Evolutionary conservation across 2,329 filamentous ascomycete species (phyloP).

Genomic region (Albophoma yamanashiensis): DNA sequence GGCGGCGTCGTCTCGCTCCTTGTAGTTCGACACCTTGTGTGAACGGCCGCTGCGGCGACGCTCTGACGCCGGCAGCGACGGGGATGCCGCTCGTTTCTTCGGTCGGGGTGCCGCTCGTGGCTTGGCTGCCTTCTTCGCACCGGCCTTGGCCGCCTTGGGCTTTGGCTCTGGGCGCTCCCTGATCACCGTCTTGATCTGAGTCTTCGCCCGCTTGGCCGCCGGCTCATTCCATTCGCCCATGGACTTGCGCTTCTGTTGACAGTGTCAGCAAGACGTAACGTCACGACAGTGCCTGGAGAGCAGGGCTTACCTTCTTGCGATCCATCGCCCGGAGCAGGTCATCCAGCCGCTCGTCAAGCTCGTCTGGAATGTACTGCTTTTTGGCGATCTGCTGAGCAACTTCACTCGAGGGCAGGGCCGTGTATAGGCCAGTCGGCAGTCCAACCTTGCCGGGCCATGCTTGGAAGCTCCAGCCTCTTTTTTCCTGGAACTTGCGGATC

Average conservation of each 20-base stretch:
- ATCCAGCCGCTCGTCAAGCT: slow-evolving; percentile 66
- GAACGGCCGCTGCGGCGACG: slow-evolving; percentile 47
- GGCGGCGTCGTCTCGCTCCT: slow-evolving; percentile 45
- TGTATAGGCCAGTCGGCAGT: slow-evolving; percentile 70
- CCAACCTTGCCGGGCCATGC: slow-evolving; percentile 73
- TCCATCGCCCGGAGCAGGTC: slow-evolving; percentile 54
- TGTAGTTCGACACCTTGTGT: slow-evolving; percentile 36
- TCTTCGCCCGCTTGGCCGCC: slow-evolving; percentile 25
- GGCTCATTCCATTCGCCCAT: slow-evolving; percentile 37
- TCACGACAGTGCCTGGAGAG: background rate
- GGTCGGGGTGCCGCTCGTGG: slow-evolving; percentile 16
- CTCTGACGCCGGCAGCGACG: slow-evolving; percentile 27
- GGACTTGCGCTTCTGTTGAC: slow-evolving; percentile 45
- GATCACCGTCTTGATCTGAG: slow-evolving; percentile 24
- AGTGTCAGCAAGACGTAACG: slow-evolving; percentile 13
- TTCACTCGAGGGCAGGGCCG: slow-evolving; percentile 62
- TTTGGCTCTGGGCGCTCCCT: slow-evolving; percentile 25
- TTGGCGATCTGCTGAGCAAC: slow-evolving; percentile 77
- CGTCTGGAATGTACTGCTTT: slow-evolving; percentile 73
- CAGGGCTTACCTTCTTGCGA: slow-evolving; percentile 51
- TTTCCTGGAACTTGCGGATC: slow-evolving; percentile 77
- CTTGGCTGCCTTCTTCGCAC: slow-evolving; percentile 21
- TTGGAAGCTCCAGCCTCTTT: slow-evolving; percentile 76
- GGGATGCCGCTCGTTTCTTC: slow-evolving; percentile 16
- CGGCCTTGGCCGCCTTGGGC: slow-evolving; percentile 21